Percentiles rank a stretch among this genome's conserved stretches.
Conservation (phyloP, 495 filamentous ascomycete genomes). For the Mytilinidion resinicola region DNA sequence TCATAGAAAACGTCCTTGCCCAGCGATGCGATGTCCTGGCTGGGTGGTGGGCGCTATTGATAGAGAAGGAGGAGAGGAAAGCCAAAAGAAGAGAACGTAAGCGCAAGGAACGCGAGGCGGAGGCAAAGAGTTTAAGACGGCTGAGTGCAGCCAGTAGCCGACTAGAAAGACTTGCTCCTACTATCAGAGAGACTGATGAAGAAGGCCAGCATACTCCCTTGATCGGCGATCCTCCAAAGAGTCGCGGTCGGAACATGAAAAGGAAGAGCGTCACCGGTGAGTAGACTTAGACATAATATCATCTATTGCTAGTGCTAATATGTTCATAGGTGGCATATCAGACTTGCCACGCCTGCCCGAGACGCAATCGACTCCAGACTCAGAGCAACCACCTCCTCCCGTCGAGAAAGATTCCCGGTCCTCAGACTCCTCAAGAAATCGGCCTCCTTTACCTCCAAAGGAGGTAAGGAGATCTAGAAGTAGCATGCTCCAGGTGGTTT, state of each 20-base stretch:
- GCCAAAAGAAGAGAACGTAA: conserved; percentile 75
- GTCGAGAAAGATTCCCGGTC: conserved; percentile 75
- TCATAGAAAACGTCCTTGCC: conserved; percentile 88
- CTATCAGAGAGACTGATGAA: conserved; percentile 68
- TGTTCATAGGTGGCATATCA: conserved; percentile 29
- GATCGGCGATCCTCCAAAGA: conserved; percentile 35
- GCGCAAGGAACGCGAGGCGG: conserved; percentile 74
- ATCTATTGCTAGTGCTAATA: conserved; percentile 30
- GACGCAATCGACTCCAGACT: conserved; percentile 39
- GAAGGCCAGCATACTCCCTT: conserved; percentile 45
- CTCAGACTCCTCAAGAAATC: conserved; percentile 59
- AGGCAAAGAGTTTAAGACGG: conserved; percentile 71
- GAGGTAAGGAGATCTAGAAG: conserved; percentile 66
- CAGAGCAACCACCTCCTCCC: conserved; percentile 52
- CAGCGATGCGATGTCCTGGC: conserved; percentile 83
- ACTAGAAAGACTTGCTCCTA: conserved; percentile 68
- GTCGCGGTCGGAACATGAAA: conserved; percentile 34
- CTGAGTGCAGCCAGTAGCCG: conserved; percentile 82
- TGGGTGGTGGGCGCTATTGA: conserved; percentile 92
- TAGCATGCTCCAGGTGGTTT: conserved; percentile 75
- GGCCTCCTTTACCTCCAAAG: conserved; percentile 80
- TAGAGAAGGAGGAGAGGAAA: conserved; percentile 95
- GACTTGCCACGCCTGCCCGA: conserved; percentile 74
- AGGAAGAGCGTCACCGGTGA: conserved; percentile 28
- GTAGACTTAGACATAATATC: conserved; percentile 17